Percentiles rank a stretch among this genome's conserved stretches.
These are phyloP conservation scores for Candida ovalis DNA, from an alignment of 805 yeast species.

Conservation along the genomic window DNA sequence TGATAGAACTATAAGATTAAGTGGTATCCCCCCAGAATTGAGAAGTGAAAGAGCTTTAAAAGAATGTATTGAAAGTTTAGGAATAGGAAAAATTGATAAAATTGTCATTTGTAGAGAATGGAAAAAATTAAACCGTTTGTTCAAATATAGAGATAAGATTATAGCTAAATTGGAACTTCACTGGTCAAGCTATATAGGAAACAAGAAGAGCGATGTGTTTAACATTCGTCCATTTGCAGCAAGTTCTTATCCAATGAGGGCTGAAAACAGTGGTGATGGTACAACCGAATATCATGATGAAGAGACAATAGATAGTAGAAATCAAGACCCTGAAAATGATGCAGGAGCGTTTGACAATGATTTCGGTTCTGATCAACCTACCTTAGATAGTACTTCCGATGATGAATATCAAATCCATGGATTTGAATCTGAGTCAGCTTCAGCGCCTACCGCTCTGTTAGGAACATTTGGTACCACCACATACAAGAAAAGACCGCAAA, in stretches of 20 bases:
- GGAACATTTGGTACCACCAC: constrained; percentile 13
- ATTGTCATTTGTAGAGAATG: constrained; percentile 85
- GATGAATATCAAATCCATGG: constrained; percentile 20
- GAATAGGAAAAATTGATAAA: constrained; percentile 75
- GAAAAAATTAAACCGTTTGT: constrained; percentile 66
- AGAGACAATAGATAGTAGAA: constrained; percentile 2
- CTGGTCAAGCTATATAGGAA: constrained; percentile 69
- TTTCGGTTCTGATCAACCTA: background rate
- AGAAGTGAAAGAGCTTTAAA: constrained; percentile 68
- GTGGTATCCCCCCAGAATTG: constrained; percentile 84
- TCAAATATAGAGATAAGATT: constrained; percentile 51
- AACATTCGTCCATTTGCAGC: constrained; percentile 26
- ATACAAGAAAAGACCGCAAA: constrained; percentile 51
- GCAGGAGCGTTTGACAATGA: background rate
- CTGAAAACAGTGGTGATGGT: constrained; percentile 7
- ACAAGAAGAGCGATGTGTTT: constrained; percentile 20
- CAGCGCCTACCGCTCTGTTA: constrained; percentile 1
- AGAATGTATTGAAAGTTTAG: constrained; percentile 70
- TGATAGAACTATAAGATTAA: constrained; percentile 81
- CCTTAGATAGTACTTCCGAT: constrained; percentile 16
- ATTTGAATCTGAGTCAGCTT: background rate
- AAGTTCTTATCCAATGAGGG: constrained; percentile 22
- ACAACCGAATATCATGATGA: constrained; percentile 18
- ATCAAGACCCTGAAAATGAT: background rate
- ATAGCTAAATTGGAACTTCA: constrained; percentile 58